Conservation (phyloP, 768 basidiomycete species). For the Boletus speciosus region DNA sequence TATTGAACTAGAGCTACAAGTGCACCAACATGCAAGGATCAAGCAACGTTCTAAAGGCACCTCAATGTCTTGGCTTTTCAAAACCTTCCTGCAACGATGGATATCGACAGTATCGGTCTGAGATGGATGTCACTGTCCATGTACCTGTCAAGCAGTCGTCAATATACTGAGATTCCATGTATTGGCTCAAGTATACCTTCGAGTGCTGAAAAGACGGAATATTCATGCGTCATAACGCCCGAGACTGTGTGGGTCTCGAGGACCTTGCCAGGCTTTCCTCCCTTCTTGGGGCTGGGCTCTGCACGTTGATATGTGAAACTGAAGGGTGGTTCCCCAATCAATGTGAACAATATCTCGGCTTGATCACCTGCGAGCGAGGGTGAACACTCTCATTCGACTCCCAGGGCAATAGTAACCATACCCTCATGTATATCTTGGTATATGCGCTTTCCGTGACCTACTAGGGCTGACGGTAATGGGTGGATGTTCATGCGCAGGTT, state of each 20-base stretch:
- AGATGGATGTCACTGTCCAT: conserved; percentile 90
- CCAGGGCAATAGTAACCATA: conserved; percentile 13
- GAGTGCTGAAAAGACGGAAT: conserved; percentile 87
- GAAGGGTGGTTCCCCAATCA: conserved; percentile 92
- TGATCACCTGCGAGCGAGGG: conserved; percentile 61
- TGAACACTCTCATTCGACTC: neutral
- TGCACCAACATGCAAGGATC: conserved; percentile 22
- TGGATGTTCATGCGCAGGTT: conserved; percentile 76
- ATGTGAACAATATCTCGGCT: conserved; percentile 88
- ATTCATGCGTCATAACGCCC: conserved; percentile 66
- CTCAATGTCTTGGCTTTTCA: conserved; percentile 34
- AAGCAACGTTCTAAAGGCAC: conserved; percentile 6
- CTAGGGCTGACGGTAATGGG: conserved; percentile 81
- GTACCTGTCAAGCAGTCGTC: conserved; percentile 51
- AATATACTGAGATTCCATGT: neutral
- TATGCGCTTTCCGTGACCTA: conserved; percentile 78
- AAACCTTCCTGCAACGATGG: conserved; percentile 60
- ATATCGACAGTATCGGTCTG: conserved; percentile 87
- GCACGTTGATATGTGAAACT: conserved; percentile 92
- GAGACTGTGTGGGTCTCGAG: conserved; percentile 91
- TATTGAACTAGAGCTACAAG: conserved; percentile 23
- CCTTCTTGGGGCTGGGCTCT: conserved; percentile 65
- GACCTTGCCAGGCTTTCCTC: conserved; percentile 69
- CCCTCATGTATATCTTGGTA: conserved; percentile 91
- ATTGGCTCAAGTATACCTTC: conserved; percentile 60